phyloP scores from a whole-genome alignment of 495 filamentous ascomycete genomes.

The Xylaria curta region DNA sequence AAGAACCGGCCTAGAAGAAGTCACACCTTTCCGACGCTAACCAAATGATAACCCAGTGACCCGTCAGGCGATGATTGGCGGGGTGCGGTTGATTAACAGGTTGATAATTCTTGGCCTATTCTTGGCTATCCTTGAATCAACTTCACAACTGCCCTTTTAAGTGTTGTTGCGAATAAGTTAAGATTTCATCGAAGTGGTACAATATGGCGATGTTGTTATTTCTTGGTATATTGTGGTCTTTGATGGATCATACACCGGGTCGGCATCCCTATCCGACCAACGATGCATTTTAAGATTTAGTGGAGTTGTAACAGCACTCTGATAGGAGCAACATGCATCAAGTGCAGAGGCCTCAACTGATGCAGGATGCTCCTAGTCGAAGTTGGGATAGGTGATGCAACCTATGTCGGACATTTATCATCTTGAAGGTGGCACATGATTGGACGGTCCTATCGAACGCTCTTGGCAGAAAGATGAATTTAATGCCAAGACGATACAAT shows the following conservation, averaged over 20 bases:
- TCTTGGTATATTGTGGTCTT: neutral
- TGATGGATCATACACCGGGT: neutral
- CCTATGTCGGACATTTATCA: constrained; percentile 1
- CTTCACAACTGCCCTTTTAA: constrained; percentile 25
- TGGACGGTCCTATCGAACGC: neutral
- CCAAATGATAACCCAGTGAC: neutral
- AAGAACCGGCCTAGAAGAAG: neutral
- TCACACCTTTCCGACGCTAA: neutral
- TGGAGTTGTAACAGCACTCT: neutral
- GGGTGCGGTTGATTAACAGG: neutral
- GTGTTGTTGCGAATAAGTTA: constrained; percentile 3
- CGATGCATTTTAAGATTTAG: neutral
- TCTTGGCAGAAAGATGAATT: constrained; percentile 9
- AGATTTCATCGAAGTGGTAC: constrained; percentile 23
- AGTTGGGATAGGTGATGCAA: constrained; percentile 12
- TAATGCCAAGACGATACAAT: constrained; percentile 9
- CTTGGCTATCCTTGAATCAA: constrained; percentile 26
- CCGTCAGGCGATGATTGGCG: constrained; percentile 15
- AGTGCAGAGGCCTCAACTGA: neutral
- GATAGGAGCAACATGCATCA: neutral
- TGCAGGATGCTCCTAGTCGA: neutral
- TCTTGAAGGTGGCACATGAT: neutral
- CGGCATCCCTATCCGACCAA: neutral
- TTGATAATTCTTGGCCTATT: constrained; percentile 18
- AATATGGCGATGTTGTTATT: constrained; percentile 17